Evolutionary conservation across 441 rosid genomes (phyloP).

Genomic region (Euphorbia schlechtendalii): DNA sequence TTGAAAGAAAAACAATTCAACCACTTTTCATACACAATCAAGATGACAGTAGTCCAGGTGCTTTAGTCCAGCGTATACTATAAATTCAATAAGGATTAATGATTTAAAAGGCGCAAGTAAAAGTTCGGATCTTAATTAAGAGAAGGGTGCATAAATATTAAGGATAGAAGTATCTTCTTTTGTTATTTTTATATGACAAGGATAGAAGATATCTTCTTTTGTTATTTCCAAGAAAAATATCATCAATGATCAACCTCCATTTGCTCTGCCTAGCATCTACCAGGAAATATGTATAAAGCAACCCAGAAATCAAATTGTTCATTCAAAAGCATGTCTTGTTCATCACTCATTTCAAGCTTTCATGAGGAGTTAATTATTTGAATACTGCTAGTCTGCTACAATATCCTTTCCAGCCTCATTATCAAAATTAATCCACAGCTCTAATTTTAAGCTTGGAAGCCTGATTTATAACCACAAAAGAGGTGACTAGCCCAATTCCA

Average conservation of each 20-base stretch:
- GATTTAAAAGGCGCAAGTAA: not conserved
- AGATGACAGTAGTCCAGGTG: slow-evolving; percentile 11
- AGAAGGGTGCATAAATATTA: not conserved
- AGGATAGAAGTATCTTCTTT: too few relatives aligned
- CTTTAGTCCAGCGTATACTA: not conserved
- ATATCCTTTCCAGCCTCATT: not conserved
- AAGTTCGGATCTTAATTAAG: not conserved
- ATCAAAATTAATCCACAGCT: not conserved
- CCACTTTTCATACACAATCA: slow-evolving; percentile 9
- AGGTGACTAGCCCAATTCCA: not conserved
- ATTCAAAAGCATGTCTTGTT: not conserved
- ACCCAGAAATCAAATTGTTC: not conserved
- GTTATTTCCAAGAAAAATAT: not conserved
- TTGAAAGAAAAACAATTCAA: slow-evolving; percentile 8
- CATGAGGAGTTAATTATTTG: not conserved
- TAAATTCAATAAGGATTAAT: not conserved
- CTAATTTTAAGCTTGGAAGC: not conserved
- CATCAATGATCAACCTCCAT: slow-evolving; percentile 1
- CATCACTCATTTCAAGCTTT: not conserved
- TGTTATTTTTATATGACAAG: not conserved
- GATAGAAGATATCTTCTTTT: not conserved
- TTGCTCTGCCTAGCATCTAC: not conserved
- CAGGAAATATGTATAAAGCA: not conserved
- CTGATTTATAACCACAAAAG: not conserved
- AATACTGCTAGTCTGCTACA: not conserved